Conservation (phyloP, 768 basidiomycete species). For the Boletus patriciae region DNA sequence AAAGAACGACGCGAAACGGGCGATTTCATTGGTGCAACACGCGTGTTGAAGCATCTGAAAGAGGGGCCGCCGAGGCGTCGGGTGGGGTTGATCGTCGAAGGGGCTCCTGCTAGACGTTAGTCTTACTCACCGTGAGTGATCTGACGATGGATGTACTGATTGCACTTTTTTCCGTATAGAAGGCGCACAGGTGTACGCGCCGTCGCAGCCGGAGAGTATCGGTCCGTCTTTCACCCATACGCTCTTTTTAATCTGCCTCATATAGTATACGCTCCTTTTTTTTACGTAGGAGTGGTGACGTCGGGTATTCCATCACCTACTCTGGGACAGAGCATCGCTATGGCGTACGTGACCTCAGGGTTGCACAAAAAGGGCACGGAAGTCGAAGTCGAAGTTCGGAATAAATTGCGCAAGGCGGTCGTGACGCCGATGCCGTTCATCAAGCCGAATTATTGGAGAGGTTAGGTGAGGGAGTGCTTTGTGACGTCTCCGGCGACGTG, state of each 20-base stretch:
- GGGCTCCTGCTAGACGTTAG: constrained; percentile 82
- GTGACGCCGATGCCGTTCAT: constrained; percentile 89
- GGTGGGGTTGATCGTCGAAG: constrained; percentile 82
- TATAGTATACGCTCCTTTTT: too few relatives aligned
- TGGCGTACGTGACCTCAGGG: constrained; percentile 79
- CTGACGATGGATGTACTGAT: constrained; percentile 1
- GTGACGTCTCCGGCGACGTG: too few relatives aligned
- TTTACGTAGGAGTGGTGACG: constrained; percentile 63
- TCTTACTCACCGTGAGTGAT: not conserved
- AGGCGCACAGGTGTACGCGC: constrained; percentile 71
- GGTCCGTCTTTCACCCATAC: constrained; percentile 44
- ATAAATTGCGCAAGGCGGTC: constrained; percentile 70
- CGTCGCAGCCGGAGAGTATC: constrained; percentile 53
- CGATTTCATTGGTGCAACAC: constrained; percentile 77
- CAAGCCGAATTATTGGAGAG: constrained; percentile 81
- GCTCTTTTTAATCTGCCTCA: constrained; percentile 6
- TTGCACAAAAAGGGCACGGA: constrained; percentile 90
- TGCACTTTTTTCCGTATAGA: constrained; percentile 46
- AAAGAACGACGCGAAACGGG: constrained; percentile 76
- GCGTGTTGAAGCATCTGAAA: constrained; percentile 72
- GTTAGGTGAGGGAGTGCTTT: constrained; percentile 26
- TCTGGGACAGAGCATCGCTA: constrained; percentile 87
- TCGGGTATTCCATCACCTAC: constrained; percentile 97
- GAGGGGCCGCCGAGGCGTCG: constrained; percentile 74
- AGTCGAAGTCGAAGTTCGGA: constrained; percentile 81